Percentiles rank a stretch among this genome's conserved stretches.
phyloP scores from a whole-genome alignment of 768 basidiomycete genomes.

The Xerocomus brunneocitrinus region DNA sequence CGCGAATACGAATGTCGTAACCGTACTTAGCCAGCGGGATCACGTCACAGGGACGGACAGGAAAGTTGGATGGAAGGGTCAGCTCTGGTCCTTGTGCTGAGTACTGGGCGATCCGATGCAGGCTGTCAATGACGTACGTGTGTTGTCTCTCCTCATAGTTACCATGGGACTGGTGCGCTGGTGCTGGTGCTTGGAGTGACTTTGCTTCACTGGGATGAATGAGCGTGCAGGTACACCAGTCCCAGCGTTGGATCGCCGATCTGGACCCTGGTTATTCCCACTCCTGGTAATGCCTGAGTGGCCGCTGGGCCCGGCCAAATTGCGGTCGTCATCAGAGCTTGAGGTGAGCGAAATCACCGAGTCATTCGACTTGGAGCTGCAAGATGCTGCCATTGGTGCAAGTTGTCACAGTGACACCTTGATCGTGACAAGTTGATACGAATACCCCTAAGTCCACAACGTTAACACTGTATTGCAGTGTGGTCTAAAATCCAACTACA shows the following conservation, averaged over 20 bases:
- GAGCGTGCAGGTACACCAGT: background rate
- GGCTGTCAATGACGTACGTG: background rate
- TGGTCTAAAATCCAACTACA: background rate
- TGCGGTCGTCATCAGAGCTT: background rate
- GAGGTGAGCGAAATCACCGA: background rate
- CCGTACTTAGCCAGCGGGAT: background rate
- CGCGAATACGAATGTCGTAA: background rate
- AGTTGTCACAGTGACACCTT: background rate
- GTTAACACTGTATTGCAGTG: no score
- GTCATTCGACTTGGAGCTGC: background rate
- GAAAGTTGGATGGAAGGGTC: background rate
- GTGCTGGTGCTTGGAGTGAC: background rate
- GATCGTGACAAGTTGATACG: background rate
- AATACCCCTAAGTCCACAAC: background rate
- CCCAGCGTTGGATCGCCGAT: background rate
- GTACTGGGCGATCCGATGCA: background rate
- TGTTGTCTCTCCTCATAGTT: background rate
- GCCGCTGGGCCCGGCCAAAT: background rate
- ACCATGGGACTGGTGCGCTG: no score
- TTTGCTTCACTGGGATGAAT: background rate
- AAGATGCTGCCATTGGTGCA: background rate
- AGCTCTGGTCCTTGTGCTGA: background rate
- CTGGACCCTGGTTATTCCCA: background rate
- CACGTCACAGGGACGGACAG: background rate
- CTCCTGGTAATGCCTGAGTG: background rate